These are phyloP conservation scores for Lentinula novae-zelandiae DNA, from an alignment of 1,284 basidiomycete species.

Conservation along the genomic window DNA sequence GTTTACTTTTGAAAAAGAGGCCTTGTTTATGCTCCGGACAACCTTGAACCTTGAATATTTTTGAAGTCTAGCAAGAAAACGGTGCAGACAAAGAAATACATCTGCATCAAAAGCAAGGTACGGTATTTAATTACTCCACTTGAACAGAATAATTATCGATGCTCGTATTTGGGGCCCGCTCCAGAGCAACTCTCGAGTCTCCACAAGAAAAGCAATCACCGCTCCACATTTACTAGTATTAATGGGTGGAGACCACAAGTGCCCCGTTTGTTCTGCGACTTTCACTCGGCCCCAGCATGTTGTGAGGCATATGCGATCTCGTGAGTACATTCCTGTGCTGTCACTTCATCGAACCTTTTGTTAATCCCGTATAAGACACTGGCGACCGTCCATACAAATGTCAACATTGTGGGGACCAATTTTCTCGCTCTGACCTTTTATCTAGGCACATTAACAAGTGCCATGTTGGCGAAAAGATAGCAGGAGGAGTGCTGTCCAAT, in stretches of 20 bases:
- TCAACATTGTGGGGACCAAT: constrained; percentile 84
- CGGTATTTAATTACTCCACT: not conserved
- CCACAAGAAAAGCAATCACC: not conserved
- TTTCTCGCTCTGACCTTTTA: constrained; percentile 84
- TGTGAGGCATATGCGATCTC: constrained; percentile 85
- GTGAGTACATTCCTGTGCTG: constrained; percentile 43
- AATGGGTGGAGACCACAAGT: constrained; percentile 23
- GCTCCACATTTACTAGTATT: not conserved
- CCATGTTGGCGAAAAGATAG: constrained; percentile 70
- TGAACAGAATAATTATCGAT: not conserved
- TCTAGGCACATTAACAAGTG: constrained; percentile 90
- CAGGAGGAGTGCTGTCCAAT: not conserved
- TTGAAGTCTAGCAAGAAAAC: not conserved
- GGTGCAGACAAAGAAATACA: not conserved
- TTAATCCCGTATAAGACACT: constrained; percentile 56
- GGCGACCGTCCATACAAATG: constrained; percentile 91
- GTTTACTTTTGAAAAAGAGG: not conserved
- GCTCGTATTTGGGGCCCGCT: not conserved
- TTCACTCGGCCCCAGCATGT: constrained; percentile 91
- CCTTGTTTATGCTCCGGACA: not conserved
- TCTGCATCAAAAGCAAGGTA: not conserved
- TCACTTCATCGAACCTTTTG: not conserved
- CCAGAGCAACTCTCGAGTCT: not conserved
- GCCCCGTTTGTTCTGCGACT: constrained; percentile 81
- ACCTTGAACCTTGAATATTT: not conserved